Conservation (phyloP, 2,329 filamentous ascomycete species). For the Penicillium sp. region DNA sequence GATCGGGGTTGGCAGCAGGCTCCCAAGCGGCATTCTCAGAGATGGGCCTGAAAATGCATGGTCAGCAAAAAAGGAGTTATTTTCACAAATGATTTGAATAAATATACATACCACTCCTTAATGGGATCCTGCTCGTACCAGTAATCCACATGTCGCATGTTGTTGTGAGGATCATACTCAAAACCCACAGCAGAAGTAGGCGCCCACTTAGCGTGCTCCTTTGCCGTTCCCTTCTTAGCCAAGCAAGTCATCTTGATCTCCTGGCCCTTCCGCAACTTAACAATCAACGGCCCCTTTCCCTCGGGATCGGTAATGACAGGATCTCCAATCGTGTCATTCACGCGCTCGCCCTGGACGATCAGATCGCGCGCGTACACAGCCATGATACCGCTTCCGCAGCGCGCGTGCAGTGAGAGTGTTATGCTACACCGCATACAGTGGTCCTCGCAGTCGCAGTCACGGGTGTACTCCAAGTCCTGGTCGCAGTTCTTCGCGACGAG, state of each 20-base stretch:
- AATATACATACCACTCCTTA: constrained; percentile 71
- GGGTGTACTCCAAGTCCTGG: constrained; percentile 75
- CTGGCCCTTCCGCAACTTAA: constrained; percentile 85
- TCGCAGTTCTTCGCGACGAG: constrained; percentile 82
- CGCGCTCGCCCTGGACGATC: constrained; percentile 66
- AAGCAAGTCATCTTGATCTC: constrained; percentile 88
- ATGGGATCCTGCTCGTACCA: constrained; percentile 88
- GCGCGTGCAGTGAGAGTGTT: constrained; percentile 77
- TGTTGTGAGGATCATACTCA: constrained; percentile 98
- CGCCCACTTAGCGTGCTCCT: constrained; percentile 98
- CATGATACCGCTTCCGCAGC: constrained; percentile 84
- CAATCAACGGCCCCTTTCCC: constrained; percentile 78
- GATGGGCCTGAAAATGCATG: constrained; percentile 31
- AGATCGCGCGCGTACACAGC: constrained; percentile 91
- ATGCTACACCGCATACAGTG: constrained; percentile 92
- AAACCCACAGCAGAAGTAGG: constrained; percentile 90
- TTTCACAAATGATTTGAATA: neutral
- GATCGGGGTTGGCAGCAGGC: constrained; percentile 74
- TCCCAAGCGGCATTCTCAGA: constrained; percentile 63
- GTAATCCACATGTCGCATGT: constrained; percentile 84
- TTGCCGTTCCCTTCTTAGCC: constrained; percentile 97
- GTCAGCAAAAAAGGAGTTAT: neutral
- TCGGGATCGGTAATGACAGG: constrained; percentile 84
- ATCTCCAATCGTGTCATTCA: constrained; percentile 72
- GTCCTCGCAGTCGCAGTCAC: constrained; percentile 95